Percentiles rank a stretch among this genome's conserved stretches.
Evolutionary conservation across 1,139 yeast genomes (phyloP).

Genomic region (Hyphopichia wangnamkhiaoensis): DNA sequence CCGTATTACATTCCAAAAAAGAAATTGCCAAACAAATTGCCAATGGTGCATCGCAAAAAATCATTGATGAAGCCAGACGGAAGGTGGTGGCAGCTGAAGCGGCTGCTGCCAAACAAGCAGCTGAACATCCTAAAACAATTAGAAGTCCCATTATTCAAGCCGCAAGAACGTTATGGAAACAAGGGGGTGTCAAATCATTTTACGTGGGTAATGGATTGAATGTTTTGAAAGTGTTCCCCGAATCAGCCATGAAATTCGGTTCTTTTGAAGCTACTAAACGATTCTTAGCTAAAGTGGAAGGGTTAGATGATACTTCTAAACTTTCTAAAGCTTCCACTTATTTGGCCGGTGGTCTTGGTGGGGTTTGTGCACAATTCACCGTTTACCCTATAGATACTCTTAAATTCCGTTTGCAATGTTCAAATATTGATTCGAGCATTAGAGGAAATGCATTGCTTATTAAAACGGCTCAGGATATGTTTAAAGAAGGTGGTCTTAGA

Average conservation of each 20-base stretch:
- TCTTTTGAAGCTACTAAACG: slow-evolving; percentile 88
- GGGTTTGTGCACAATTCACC: slow-evolving; percentile 87
- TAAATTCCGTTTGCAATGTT: slow-evolving; percentile 81
- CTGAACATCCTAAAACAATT: slow-evolving; percentile 37
- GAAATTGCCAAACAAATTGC: slow-evolving; percentile 48
- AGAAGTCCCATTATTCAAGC: slow-evolving; percentile 79
- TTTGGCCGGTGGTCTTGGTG: slow-evolving; percentile 94
- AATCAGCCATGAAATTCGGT: slow-evolving; percentile 96
- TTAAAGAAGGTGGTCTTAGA: slow-evolving; percentile 72
- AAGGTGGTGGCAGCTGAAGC: slow-evolving; percentile 28
- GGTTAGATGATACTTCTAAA: slow-evolving; percentile 69
- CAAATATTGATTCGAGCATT: slow-evolving; percentile 59
- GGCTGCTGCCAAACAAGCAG: slow-evolving; percentile 20
- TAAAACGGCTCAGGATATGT: slow-evolving; percentile 76
- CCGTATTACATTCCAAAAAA: slow-evolving; percentile 58
- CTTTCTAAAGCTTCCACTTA: slow-evolving; percentile 80
- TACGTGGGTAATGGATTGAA: slow-evolving; percentile 95
- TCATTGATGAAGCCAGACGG: slow-evolving; percentile 39
- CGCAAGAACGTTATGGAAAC: slow-evolving; percentile 76
- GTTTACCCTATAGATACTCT: slow-evolving; percentile 97
- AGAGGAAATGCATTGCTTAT: slow-evolving; percentile 63
- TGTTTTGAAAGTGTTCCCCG: slow-evolving; percentile 93
- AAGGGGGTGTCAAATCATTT: slow-evolving; percentile 84
- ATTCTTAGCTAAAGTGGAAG: slow-evolving; percentile 73
- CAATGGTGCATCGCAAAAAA: slow-evolving; percentile 33